Evolutionary conservation across 2,329 filamentous ascomycete genomes (phyloP).

Genomic region (Alternaria hordeiaustralica): DNA sequence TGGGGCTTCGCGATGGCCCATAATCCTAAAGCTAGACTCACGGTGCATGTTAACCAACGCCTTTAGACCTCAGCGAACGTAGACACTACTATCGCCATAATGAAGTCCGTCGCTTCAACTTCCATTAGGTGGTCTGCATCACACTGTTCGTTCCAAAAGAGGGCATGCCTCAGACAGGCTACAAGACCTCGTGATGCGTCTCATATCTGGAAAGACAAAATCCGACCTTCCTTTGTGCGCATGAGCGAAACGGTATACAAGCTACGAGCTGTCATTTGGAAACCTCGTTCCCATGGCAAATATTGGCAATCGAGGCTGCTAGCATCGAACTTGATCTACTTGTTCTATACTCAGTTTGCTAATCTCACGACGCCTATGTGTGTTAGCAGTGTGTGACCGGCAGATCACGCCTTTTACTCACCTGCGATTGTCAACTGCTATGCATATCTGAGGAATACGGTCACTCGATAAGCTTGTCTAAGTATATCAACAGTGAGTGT

Average conservation of each 20-base stretch:
- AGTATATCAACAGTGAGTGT: neutral
- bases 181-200: neutral
- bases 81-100: neutral
- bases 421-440: neutral
- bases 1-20: neutral
- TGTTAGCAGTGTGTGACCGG: neutral
- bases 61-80: neutral
- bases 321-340: neutral
- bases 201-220: neutral
- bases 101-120: neutral
- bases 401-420: neutral
- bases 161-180: neutral
- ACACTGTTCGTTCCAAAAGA: neutral
- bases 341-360: neutral
- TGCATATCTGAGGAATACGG: neutral
- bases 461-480: neutral
- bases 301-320: neutral
- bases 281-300: neutral
- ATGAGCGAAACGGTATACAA: neutral
- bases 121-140: neutral
- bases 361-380: neutral
- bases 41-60: neutral
- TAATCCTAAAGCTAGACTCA: neutral
- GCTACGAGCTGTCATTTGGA: neutral
- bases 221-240: neutral